Conservation (phyloP, 768 basidiomycete species). For the Multifurca ochricompacta region DNA sequence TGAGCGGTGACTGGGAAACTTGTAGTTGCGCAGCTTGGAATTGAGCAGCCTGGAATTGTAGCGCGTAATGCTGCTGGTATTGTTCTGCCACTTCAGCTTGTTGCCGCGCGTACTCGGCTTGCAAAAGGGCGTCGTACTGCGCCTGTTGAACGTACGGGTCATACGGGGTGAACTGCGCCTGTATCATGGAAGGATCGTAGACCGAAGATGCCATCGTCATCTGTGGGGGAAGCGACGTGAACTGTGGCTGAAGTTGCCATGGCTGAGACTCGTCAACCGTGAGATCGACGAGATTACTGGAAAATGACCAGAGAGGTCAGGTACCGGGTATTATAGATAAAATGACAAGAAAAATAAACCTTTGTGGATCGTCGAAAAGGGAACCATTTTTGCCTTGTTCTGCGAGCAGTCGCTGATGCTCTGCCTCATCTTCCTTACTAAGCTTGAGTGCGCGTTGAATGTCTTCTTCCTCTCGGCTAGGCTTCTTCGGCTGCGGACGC, state of each 20-base stretch:
- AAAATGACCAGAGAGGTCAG: conserved; percentile 3
- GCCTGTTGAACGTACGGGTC: conserved; percentile 87
- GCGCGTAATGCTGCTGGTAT: conserved; percentile 36
- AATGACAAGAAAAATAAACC: background rate
- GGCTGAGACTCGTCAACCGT: conserved; percentile 19
- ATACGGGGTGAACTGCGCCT: conserved; percentile 59
- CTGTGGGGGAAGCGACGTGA: conserved; percentile 19
- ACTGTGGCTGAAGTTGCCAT: conserved; percentile 23
- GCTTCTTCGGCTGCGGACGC: conserved; percentile 20
- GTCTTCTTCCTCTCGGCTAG: conserved; percentile 63
- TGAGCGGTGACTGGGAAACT: background rate
- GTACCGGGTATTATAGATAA: background rate
- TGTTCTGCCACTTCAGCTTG: conserved; percentile 39
- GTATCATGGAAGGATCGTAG: conserved; percentile 15
- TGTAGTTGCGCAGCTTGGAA: conserved; percentile 1
- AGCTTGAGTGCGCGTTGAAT: conserved; percentile 73
- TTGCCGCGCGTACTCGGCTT: conserved; percentile 65
- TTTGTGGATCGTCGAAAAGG: conserved; percentile 83
- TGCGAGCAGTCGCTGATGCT: conserved; percentile 54
- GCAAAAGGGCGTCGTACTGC: conserved; percentile 73
- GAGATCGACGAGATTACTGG: conserved; percentile 13
- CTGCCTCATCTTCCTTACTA: conserved; percentile 83
- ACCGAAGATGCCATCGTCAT: background rate
- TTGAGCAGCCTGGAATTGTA: conserved; percentile 48
- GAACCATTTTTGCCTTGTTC: conserved; percentile 55